Evolutionary conservation across 345 rosid species (phyloP).

Genomic region (Rubroshorea leprosula): DNA sequence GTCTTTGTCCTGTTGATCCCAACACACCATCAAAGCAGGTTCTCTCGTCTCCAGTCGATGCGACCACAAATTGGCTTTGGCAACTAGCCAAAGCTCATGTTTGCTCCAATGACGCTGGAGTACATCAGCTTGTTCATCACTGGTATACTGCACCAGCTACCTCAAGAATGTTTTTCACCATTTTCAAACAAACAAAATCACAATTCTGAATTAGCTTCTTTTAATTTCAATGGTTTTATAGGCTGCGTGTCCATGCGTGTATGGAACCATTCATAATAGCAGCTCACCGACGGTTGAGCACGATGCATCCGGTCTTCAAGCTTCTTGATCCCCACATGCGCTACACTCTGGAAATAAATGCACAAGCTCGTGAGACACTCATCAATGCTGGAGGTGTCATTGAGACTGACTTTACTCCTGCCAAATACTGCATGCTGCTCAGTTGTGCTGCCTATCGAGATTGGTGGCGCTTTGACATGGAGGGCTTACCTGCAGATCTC

Average conservation of each 20-base stretch:
- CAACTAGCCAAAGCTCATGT: conserved; percentile 93
- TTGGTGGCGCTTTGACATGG: conserved; percentile 88
- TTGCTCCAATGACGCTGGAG: conserved; percentile 87
- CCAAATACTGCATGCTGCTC: conserved; percentile 66
- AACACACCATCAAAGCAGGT: conserved; percentile 52
- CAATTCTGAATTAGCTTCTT: not conserved
- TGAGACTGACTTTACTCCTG: conserved; percentile 83
- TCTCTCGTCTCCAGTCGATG: conserved; percentile 65
- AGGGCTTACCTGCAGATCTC: conserved; percentile 88
- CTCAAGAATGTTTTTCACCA: not conserved
- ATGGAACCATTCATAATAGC: conserved; percentile 88
- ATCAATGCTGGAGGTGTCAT: conserved; percentile 80
- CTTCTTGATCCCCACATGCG: conserved; percentile 95
- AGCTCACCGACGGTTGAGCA: conserved; percentile 82
- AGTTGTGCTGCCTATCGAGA: conserved; percentile 68
- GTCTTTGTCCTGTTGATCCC: conserved; percentile 51
- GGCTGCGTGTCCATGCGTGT: conserved; percentile 72
- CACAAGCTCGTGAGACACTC: conserved; percentile 71
- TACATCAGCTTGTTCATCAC: conserved; percentile 83
- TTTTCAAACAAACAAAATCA: too few relatives aligned
- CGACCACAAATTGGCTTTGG: conserved; percentile 81
- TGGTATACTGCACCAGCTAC: conserved; percentile 28
- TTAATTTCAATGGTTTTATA: not conserved
- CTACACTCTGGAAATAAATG: conserved; percentile 87
- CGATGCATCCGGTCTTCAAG: conserved; percentile 86